A percentile compares a stretch with the other conserved stretches of the same genome.
Conservation (phyloP, 305 asterid genomes). For the Solanum aculeatissimum region DNA sequence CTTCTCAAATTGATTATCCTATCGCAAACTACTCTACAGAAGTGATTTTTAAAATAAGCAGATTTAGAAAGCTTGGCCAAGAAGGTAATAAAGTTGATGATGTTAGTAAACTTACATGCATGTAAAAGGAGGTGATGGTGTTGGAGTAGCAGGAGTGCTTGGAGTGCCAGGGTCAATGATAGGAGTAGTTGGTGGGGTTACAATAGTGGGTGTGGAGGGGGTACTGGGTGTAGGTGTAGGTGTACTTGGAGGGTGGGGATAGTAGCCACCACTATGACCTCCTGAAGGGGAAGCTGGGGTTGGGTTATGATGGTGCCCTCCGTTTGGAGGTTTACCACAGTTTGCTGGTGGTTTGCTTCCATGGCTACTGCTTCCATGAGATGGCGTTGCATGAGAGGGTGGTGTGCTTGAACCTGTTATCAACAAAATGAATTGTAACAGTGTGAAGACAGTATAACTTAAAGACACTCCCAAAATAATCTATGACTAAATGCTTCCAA, state of each 20-base stretch:
- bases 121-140: constrained; percentile 80
- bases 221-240: constrained; percentile 10
- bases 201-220: constrained; percentile 20
- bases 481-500: neutral
- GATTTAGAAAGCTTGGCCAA: neutral
- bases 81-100: neutral
- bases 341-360: constrained; percentile 29
- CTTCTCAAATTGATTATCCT: neutral
- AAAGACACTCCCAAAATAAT: neutral
- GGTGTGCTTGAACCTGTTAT: constrained; percentile 28
- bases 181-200: constrained; percentile 31
- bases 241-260: constrained; percentile 29
- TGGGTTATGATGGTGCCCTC: constrained; percentile 34
- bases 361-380: constrained; percentile 31
- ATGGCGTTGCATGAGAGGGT: constrained; percentile 19
- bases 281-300: constrained; percentile 13
- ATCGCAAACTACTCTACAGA: neutral
- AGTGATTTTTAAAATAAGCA: neutral
- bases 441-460: neutral
- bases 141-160: constrained; percentile 23
- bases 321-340: constrained; percentile 51
- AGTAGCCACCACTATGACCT: constrained; percentile 29
- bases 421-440: neutral
- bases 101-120: constrained; percentile 56
- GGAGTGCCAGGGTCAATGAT: constrained; percentile 27